Conservation (phyloP, 129 eudicot genomes). For the Dittrichia graveolens region DNA sequence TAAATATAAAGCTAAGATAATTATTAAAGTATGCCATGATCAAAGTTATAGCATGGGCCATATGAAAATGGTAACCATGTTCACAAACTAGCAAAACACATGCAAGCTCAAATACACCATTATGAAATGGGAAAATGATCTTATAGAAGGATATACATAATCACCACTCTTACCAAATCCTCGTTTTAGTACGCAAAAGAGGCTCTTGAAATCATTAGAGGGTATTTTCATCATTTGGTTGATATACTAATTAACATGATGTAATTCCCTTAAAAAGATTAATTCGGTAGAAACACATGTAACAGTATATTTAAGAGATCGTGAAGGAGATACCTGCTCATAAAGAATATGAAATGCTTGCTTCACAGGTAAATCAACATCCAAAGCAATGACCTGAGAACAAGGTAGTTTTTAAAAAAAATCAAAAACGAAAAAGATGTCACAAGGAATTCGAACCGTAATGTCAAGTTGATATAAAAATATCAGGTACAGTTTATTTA, state of each 20-base stretch:
- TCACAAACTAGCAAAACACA: neutral
- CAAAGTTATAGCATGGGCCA: constrained; percentile 6
- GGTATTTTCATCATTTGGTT: neutral
- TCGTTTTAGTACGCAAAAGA: constrained; percentile 8
- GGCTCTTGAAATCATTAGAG: neutral
- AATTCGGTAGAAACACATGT: neutral
- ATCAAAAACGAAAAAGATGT: neutral
- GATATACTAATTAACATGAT: neutral
- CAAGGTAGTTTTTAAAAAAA: constrained; percentile 10
- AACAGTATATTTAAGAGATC: constrained; percentile 19
- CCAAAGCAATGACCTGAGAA: constrained; percentile 80
- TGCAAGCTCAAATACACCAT: neutral
- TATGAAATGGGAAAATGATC: constrained; percentile 5
- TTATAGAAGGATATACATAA: constrained; percentile 3
- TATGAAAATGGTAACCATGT: constrained; percentile 10
- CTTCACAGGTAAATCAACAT: constrained; percentile 89
- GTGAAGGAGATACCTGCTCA: constrained; percentile 67
- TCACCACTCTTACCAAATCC: neutral
- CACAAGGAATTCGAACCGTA: neutral
- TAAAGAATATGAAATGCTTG: constrained; percentile 93
- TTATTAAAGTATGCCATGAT: neutral
- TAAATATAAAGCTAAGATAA: constrained; percentile 21
- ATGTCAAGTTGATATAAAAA: neutral
- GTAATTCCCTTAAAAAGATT: constrained; percentile 4
- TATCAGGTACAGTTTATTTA: neutral